Percentiles rank a stretch among this genome's conserved stretches.
phyloP scores from a whole-genome alignment of 2,329 filamentous ascomycete species.

The Fusarium continuum region DNA sequence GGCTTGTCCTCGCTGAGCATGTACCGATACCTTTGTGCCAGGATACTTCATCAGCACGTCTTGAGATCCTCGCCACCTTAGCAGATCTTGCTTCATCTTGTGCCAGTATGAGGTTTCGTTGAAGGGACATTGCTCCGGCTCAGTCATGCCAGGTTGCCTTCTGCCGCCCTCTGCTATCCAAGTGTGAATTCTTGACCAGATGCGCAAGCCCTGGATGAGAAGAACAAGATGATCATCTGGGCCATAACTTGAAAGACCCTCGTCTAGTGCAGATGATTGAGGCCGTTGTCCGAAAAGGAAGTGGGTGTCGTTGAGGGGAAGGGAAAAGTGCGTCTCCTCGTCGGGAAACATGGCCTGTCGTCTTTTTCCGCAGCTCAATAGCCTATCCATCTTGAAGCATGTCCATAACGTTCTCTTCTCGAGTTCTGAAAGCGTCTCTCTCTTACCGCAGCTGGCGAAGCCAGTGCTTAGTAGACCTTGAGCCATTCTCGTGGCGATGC shows the following conservation, averaged over 20 bases:
- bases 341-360: slow-evolving; percentile 37
- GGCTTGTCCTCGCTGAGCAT: slow-evolving; percentile 39
- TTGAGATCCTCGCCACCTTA: slow-evolving; percentile 35
- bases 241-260: background rate
- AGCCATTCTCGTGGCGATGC: slow-evolving; percentile 39
- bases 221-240: slow-evolving; percentile 27
- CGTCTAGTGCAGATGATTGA: background rate
- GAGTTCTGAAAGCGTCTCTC: slow-evolving; percentile 25
- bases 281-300: slow-evolving; percentile 31
- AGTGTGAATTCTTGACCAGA: slow-evolving; percentile 38
- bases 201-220: slow-evolving; percentile 30
- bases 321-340: slow-evolving; percentile 22
- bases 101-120: slow-evolving; percentile 32
- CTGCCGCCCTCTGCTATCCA: slow-evolving; percentile 39
- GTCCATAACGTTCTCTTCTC: slow-evolving; percentile 40
- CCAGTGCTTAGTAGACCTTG: slow-evolving; percentile 37
- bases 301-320: slow-evolving; percentile 28
- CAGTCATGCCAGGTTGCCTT: slow-evolving; percentile 34
- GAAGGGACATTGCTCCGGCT: slow-evolving; percentile 35
- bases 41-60: slow-evolving; percentile 32
- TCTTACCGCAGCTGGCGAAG: slow-evolving; percentile 21
- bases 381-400: slow-evolving; percentile 38
- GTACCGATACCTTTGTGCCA: slow-evolving; percentile 31
- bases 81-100: slow-evolving; percentile 29
- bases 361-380: slow-evolving; percentile 37